phyloP scores from a whole-genome alignment of 768 basidiomycete species.

The Boletus edulis region DNA sequence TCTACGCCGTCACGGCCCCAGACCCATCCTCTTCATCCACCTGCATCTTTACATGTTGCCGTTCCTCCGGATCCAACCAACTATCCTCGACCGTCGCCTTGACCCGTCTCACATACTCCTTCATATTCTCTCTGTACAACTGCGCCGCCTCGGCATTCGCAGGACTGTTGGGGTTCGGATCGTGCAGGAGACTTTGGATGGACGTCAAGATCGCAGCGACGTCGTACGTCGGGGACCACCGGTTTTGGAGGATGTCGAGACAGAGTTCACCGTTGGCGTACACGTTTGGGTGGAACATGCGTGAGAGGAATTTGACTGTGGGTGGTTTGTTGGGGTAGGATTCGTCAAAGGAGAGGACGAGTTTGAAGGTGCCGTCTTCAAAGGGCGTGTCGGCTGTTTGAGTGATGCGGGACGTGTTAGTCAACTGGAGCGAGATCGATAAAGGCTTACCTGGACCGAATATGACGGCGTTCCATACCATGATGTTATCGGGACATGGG shows the following conservation, averaged over 20 bases:
- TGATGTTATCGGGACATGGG: conserved; percentile 97
- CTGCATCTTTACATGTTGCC: conserved; percentile 49
- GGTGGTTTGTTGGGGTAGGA: conserved; percentile 99
- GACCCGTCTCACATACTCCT: conserved; percentile 93
- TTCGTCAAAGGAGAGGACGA: conserved; percentile 93
- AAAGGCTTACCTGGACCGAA: conserved; percentile 88
- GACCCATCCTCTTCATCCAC: conserved; percentile 29
- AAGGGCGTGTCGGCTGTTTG: conserved; percentile 91
- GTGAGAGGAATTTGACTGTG: conserved; percentile 92
- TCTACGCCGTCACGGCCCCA: not conserved
- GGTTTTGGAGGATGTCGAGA: conserved; percentile 96
- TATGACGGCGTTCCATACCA: conserved; percentile 99
- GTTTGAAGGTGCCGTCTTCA: conserved; percentile 98
- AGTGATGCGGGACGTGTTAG: not conserved
- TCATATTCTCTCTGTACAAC: conserved; percentile 96
- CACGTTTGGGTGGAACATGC: conserved; percentile 99
- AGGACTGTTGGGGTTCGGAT: conserved; percentile 97
- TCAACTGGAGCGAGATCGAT: not conserved
- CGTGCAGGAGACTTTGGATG: conserved; percentile 93
- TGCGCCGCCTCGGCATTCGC: conserved; percentile 99
- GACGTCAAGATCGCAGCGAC: conserved; percentile 97
- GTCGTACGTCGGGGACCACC: conserved; percentile 99
- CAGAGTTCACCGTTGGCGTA: conserved; percentile 98
- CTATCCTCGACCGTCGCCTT: conserved; percentile 93
- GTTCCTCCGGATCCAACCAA: conserved; percentile 81